phyloP scores from a whole-genome alignment of 2,329 filamentous ascomycete genomes.

The Colletotrichum trifolii region DNA sequence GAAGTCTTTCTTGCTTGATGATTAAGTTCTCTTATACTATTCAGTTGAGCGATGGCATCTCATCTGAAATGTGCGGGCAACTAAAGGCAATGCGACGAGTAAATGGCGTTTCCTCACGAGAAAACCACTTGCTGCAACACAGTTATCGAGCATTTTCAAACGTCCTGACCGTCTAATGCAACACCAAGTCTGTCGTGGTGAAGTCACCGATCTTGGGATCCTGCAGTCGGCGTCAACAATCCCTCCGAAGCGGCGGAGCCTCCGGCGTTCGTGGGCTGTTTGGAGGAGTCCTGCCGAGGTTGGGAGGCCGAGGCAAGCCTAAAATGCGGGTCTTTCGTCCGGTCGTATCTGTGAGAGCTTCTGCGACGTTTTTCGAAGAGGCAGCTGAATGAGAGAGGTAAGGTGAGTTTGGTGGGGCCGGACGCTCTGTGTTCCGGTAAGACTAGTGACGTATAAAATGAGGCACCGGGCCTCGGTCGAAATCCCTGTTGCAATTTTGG shows the following conservation, averaged over 20 bases:
- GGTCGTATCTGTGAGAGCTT: conserved; percentile 8
- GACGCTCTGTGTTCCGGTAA: conserved; percentile 25
- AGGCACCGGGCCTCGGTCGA: conserved; percentile 13
- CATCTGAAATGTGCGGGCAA: no score
- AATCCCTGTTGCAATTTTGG: neutral
- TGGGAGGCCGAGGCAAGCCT: conserved; percentile 25
- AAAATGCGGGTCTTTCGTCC: conserved; percentile 21
- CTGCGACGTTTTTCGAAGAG: conserved; percentile 13
- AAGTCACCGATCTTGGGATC: conserved; percentile 5
- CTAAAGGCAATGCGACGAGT: no score
- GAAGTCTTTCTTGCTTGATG: neutral
- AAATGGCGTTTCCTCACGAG: no score
- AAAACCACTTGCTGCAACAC: no score
- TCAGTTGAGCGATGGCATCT: neutral
- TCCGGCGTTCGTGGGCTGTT: conserved; percentile 1
- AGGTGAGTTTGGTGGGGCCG: conserved; percentile 29
- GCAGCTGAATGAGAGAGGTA: conserved; percentile 3
- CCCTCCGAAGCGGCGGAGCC: conserved; percentile 5
- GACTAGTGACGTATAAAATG: conserved; percentile 31
- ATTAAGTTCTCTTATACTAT: neutral
- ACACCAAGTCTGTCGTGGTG: neutral
- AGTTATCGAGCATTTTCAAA: no score
- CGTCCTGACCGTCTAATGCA: neutral
- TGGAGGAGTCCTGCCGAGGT: conserved; percentile 7
- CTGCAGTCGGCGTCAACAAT: conserved; percentile 7